Percentiles rank a stretch among this genome's conserved stretches.
Evolutionary conservation across 208 protist species (phyloP).

Genomic region (Leishmania gerbilli): DNA sequence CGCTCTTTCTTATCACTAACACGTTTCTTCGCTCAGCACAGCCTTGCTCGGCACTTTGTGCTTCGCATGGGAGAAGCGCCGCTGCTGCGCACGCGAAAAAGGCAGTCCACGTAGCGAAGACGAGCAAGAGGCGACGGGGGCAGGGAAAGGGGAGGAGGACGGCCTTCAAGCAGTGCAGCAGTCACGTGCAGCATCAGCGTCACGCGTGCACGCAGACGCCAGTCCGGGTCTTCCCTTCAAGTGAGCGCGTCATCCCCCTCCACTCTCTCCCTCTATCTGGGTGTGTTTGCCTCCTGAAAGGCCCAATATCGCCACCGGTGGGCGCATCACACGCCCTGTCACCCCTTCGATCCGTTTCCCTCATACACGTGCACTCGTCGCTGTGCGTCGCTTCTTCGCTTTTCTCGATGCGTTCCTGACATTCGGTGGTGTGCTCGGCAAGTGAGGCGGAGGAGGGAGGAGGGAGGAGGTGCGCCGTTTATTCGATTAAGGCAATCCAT

Average conservation of each 20-base stretch:
- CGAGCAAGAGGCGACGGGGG: background rate
- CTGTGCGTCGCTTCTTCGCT: background rate
- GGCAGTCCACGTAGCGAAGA: background rate
- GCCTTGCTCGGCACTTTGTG: background rate
- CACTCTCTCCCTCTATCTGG: background rate
- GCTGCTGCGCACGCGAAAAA: background rate
- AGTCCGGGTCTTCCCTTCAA: background rate
- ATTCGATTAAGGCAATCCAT: conserved; percentile 2
- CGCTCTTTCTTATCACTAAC: background rate
- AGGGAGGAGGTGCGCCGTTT: background rate
- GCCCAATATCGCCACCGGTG: background rate
- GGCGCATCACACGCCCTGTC: background rate
- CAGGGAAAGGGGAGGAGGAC: background rate
- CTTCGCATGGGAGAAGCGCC: background rate
- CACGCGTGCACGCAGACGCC: background rate
- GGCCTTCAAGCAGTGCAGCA: background rate
- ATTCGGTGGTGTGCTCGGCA: background rate
- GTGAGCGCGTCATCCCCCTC: background rate
- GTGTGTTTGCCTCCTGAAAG: background rate
- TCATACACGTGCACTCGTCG: background rate
- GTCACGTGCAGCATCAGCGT: background rate
- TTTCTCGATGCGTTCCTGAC: background rate
- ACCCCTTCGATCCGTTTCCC: background rate
- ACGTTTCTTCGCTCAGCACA: background rate
- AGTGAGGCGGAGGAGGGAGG: background rate